These are phyloP conservation scores for Auricularia heimuer DNA, from an alignment of 768 basidiomycete species.

Conservation along the genomic window DNA sequence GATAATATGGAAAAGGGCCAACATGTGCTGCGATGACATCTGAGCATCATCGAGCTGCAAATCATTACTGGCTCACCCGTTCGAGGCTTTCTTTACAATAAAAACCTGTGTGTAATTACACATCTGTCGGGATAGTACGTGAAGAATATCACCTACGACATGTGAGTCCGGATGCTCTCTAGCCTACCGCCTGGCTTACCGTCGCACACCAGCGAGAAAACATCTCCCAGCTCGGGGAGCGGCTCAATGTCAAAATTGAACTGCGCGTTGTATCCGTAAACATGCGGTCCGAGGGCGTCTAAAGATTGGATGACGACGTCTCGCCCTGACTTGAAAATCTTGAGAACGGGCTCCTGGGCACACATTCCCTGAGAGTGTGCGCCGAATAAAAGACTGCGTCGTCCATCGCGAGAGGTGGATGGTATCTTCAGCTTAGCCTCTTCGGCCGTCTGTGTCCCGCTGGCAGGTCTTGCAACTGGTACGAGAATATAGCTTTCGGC, in stretches of 20 bases:
- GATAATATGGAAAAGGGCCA: too few relatives aligned
- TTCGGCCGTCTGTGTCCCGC: background rate
- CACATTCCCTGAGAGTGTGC: background rate
- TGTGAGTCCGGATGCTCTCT: background rate
- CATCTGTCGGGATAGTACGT: background rate
- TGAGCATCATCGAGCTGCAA: background rate
- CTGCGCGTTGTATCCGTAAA: background rate
- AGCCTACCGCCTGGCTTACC: background rate
- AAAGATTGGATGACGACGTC: background rate
- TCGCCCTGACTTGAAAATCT: background rate
- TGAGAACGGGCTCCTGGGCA: background rate
- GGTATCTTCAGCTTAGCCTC: background rate
- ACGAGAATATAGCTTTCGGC: background rate
- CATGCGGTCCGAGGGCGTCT: background rate
- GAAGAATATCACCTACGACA: background rate
- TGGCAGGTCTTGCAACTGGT: background rate
- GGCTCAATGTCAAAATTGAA: background rate
- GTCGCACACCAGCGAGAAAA: background rate
- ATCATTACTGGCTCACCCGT: background rate
- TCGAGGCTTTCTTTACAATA: background rate
- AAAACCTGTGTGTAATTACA: background rate
- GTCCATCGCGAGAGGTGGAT: background rate
- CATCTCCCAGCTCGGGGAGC: background rate
- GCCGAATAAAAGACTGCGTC: background rate
- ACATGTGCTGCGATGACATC: too few relatives aligned